These are phyloP conservation scores for Drosera capensis DNA, from an alignment of 148 eudicot genomes.

Conservation along the genomic window DNA sequence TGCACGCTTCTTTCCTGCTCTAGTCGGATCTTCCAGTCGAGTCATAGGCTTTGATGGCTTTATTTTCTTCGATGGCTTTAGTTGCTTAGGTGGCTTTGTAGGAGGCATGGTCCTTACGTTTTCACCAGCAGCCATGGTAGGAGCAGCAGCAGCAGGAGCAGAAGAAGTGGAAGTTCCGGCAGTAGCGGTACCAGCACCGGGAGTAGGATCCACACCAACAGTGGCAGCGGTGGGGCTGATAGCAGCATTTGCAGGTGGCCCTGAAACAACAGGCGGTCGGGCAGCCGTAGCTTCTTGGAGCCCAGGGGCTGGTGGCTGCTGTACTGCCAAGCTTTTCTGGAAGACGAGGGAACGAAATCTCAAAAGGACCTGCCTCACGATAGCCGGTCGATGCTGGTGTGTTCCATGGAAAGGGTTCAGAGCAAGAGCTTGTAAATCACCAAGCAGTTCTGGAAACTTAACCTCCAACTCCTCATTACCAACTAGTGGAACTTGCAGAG, in stretches of 20 bases:
- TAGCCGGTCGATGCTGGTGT: conserved; percentile 20
- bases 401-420: conserved; percentile 38
- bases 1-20: conserved; percentile 25
- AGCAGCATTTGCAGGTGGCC: neutral
- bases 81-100: conserved; percentile 24
- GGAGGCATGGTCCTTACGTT: conserved; percentile 14
- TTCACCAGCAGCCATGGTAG: conserved; percentile 7
- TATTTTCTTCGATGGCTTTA: too few relatives aligned
- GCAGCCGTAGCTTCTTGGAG: conserved; percentile 16
- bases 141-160: too few relatives aligned
- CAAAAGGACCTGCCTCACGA: conserved; percentile 25
- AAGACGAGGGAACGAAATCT: conserved; percentile 55
- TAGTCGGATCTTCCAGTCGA: conserved; percentile 26
- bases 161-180: too few relatives aligned
- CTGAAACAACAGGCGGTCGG: conserved; percentile 7
- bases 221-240: too few relatives aligned
- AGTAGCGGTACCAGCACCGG: too few relatives aligned
- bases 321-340: conserved; percentile 38
- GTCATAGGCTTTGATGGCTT: too few relatives aligned
- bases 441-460: conserved; percentile 32
- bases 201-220: too few relatives aligned
- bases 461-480: conserved; percentile 9
- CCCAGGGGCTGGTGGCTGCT: conserved; percentile 22
- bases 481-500: conserved; percentile 5
- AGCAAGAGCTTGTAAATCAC: conserved; percentile 53